These are phyloP conservation scores for Penicillium sp. DNA, from an alignment of 2,329 filamentous ascomycete species.

Conservation along the genomic window DNA sequence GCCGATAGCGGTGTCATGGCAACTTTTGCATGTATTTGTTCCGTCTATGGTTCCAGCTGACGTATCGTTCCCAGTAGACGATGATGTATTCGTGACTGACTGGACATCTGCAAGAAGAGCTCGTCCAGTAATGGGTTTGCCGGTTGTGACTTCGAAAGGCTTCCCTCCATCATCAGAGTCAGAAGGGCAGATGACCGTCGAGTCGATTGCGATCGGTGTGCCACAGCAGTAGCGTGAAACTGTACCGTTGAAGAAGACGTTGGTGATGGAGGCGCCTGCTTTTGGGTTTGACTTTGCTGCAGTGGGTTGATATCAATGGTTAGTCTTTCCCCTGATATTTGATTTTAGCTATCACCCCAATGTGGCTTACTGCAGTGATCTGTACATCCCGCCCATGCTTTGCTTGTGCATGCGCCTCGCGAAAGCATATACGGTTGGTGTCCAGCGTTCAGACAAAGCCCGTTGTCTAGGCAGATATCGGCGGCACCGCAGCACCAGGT, in stretches of 20 bases:
- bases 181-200: not conserved
- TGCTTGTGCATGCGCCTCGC: constrained; percentile 1
- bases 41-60: not conserved
- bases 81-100: not conserved
- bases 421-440: constrained; percentile 1
- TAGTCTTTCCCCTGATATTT: not conserved
- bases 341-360: not conserved
- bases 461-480: constrained; percentile 1
- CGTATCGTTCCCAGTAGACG: not conserved
- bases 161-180: not conserved
- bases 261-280: not conserved
- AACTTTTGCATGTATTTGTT: not conserved
- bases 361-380: not conserved
- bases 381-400: not conserved
- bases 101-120: not conserved
- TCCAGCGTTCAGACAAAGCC: not conserved
- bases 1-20: not conserved
- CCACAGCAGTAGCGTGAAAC: not conserved
- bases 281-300: not conserved
- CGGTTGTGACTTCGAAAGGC: not conserved
- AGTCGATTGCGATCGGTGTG: not conserved
- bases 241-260: not conserved
- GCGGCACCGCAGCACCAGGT: not conserved
- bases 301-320: not conserved
- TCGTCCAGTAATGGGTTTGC: not conserved